Conservation (phyloP, 345 rosid genomes). For the Citrus cavaleriei region DNA sequence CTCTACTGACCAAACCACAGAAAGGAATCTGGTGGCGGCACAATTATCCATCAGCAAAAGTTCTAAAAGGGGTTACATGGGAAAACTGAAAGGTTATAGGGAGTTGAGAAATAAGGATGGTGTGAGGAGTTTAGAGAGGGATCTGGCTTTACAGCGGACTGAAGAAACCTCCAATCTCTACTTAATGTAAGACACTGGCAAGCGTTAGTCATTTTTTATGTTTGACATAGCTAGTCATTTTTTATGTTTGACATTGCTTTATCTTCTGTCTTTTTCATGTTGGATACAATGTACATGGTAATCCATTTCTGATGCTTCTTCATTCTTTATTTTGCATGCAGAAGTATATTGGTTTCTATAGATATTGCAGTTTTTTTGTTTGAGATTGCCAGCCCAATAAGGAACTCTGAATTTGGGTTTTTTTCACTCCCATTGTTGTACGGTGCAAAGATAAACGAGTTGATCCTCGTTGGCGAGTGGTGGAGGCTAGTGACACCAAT, state of each 20-base stretch:
- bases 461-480: conserved; percentile 90
- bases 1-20: conserved; percentile 18
- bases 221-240: not conserved
- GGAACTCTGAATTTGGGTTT: conserved; percentile 56
- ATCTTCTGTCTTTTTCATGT: not conserved
- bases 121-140: conserved; percentile 13
- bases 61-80: conserved; percentile 17
- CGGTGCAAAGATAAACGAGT: conserved; percentile 85
- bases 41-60: conserved; percentile 20
- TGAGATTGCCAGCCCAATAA: conserved; percentile 74
- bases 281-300: not conserved
- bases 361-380: conserved; percentile 79
- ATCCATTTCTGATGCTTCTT: not conserved
- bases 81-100: conserved; percentile 15
- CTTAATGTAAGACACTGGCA: conserved; percentile 42
- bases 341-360: conserved; percentile 64
- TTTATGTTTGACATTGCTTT: not conserved
- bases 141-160: conserved; percentile 28
- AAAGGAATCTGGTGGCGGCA: conserved; percentile 16
- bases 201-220: not conserved
- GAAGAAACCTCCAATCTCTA: conserved; percentile 64
- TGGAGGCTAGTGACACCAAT: conserved; percentile 96
- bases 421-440: conserved; percentile 69
- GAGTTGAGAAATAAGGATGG: conserved; percentile 17
- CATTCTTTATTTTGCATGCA: conserved; percentile 32